These are phyloP conservation scores for Citrullus colocynthis DNA, from an alignment of 306 rosid species.

Conservation along the genomic window DNA sequence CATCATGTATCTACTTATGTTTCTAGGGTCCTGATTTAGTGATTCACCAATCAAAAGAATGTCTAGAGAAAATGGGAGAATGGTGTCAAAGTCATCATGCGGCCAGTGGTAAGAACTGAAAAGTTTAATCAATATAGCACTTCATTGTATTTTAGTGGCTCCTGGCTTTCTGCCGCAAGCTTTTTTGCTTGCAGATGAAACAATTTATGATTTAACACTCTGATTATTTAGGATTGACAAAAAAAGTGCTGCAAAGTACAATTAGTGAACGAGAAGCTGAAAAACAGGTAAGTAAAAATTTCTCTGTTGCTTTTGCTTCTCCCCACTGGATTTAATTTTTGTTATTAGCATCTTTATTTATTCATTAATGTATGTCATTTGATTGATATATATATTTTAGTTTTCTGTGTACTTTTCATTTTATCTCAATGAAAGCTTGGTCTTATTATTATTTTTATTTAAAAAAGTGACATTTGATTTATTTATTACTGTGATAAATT, in stretches of 20 bases:
- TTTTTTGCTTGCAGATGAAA: background rate
- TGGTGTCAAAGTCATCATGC: constrained; percentile 93
- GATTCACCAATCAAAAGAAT: constrained; percentile 73
- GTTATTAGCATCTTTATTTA: background rate
- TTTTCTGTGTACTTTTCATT: no score
- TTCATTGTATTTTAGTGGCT: background rate
- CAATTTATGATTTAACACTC: background rate
- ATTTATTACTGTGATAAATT: background rate
- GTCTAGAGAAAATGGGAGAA: constrained; percentile 85
- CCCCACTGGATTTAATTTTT: background rate
- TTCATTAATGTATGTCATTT: background rate
- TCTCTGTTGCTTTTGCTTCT: background rate
- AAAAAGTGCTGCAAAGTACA: constrained; percentile 58
- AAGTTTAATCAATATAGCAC: constrained; percentile 7
- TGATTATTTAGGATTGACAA: constrained; percentile 47
- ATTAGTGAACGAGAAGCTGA: constrained; percentile 78
- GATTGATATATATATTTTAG: no score
- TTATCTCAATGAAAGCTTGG: no score
- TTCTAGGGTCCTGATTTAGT: constrained; percentile 91
- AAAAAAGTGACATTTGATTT: background rate
- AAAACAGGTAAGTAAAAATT: constrained; percentile 52
- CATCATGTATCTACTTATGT: background rate
- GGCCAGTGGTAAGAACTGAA: constrained; percentile 67
- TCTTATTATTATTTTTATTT: no score
- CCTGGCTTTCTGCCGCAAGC: background rate